A percentile compares a stretch with the other conserved stretches of the same genome.
phyloP scores from a whole-genome alignment of 495 filamentous ascomycete genomes.

The Talaromyces proteolyticus region DNA sequence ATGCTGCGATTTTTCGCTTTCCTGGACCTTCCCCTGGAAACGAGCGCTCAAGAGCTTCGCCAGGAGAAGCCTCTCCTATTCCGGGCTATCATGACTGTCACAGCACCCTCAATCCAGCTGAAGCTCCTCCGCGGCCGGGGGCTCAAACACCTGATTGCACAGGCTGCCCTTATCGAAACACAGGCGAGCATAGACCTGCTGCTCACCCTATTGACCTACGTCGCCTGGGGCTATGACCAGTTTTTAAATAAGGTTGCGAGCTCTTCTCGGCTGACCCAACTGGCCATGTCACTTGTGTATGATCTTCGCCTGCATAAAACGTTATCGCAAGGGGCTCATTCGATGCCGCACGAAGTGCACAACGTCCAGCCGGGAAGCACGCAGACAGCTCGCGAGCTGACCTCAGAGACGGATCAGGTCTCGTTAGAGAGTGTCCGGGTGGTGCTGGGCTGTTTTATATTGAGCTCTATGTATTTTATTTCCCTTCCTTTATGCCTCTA shows the following conservation, averaged over 20 bases:
- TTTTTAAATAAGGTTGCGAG: constrained; percentile 6
- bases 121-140: constrained; percentile 23
- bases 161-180: constrained; percentile 35
- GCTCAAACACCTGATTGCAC: constrained; percentile 27
- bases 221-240: constrained; percentile 27
- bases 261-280: constrained; percentile 34
- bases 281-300: constrained; percentile 41
- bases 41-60: constrained; percentile 27
- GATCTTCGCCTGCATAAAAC: constrained; percentile 46
- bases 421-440: constrained; percentile 38
- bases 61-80: constrained; percentile 38
- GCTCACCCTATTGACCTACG: constrained; percentile 34
- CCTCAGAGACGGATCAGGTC: constrained; percentile 2
- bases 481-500: too few species aligned
- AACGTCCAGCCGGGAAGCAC: too few species aligned
- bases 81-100: constrained; percentile 34
- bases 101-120: constrained; percentile 18
- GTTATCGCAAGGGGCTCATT: constrained; percentile 15
- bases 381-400: background rate
- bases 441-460: constrained; percentile 37
- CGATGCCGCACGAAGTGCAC: too few species aligned
- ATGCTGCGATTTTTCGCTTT: constrained; percentile 33
- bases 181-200: constrained; percentile 43
- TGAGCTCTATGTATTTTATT: constrained; percentile 21
- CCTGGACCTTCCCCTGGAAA: constrained; percentile 24